Evolutionary conservation across 1,284 basidiomycete genomes (phyloP).

Genomic region (Sutorius eximius): DNA sequence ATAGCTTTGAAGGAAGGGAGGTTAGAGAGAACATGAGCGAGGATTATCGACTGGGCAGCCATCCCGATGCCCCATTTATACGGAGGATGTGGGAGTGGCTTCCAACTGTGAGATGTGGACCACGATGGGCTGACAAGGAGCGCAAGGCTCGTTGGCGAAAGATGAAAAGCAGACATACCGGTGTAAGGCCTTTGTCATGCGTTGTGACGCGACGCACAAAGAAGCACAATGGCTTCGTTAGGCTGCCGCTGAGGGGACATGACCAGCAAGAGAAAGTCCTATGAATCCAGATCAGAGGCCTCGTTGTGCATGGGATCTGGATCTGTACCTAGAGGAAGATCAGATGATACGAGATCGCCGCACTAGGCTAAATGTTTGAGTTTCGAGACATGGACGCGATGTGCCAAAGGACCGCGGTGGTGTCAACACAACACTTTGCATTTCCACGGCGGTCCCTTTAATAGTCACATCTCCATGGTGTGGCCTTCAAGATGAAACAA

Average conservation of each 20-base stretch:
- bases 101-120: slow-evolving; percentile 22
- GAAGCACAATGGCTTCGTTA: slow-evolving; percentile 26
- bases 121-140: slow-evolving; percentile 12
- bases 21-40: slow-evolving; percentile 19
- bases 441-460: slow-evolving; percentile 24
- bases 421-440: slow-evolving; percentile 6
- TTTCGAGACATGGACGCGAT: slow-evolving; percentile 8
- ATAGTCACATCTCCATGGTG: slow-evolving; percentile 15
- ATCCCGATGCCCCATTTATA: slow-evolving; percentile 27
- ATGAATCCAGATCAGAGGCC: slow-evolving; percentile 16
- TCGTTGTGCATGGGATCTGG: slow-evolving; percentile 15
- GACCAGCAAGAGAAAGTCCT: slow-evolving; percentile 9
- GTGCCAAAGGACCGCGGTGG: slow-evolving; percentile 19
- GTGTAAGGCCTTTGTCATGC: slow-evolving; percentile 29
- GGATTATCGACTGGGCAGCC: slow-evolving; percentile 6
- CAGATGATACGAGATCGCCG: slow-evolving; percentile 30
- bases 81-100: slow-evolving; percentile 18
- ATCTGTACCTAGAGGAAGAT: slow-evolving; percentile 25
- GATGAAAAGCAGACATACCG: slow-evolving; percentile 24
- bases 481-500: slow-evolving; percentile 19
- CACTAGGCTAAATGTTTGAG: slow-evolving; percentile 21
- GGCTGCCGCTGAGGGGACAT: slow-evolving; percentile 10
- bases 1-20: slow-evolving; percentile 20
- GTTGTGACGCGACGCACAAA: slow-evolving; percentile 27
- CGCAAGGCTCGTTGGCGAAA: slow-evolving; percentile 27